Percentiles rank a stretch among this genome's conserved stretches.
Evolutionary conservation across 31 red algal genomes (phyloP).

Genomic region (Asparagopsis taxiformis): DNA sequence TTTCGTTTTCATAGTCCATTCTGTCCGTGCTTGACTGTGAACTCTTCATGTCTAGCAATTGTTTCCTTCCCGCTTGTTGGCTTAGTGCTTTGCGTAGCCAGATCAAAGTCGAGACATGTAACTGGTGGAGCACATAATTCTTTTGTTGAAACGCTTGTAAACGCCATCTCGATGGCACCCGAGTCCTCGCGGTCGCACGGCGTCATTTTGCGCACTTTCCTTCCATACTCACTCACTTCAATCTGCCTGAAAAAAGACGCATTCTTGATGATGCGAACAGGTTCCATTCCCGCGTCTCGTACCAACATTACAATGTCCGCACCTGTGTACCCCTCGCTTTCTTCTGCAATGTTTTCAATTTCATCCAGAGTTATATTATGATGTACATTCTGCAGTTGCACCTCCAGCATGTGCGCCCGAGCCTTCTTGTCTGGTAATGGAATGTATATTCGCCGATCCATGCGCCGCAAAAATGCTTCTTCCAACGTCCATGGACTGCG

Average conservation of each 20-base stretch:
- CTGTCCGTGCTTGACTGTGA: constrained; percentile 68
- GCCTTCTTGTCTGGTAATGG: constrained; percentile 67
- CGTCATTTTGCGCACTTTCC: constrained; percentile 15
- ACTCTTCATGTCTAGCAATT: constrained; percentile 35
- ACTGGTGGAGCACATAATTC: constrained; percentile 49
- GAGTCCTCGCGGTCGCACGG: constrained; percentile 61
- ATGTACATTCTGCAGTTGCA: constrained; percentile 35
- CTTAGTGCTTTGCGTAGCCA: constrained; percentile 47
- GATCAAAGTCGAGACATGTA: constrained; percentile 57
- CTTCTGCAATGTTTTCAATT: constrained; percentile 27
- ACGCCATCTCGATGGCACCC: constrained; percentile 42
- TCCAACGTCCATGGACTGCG: constrained; percentile 62
- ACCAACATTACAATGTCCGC: constrained; percentile 72
- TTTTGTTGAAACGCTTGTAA: constrained; percentile 28
- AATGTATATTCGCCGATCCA: constrained; percentile 81
- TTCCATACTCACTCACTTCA: constrained; percentile 24
- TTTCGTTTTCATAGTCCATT: constrained; percentile 55
- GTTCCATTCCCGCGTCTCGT: constrained; percentile 88
- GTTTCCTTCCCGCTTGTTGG: constrained; percentile 56
- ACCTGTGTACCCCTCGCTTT: constrained; percentile 65
- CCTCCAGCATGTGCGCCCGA: constrained; percentile 63
- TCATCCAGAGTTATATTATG: constrained; percentile 41
- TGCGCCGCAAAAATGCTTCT: constrained; percentile 66
- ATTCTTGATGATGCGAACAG: constrained; percentile 57
- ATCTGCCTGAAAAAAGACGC: constrained; percentile 51